Percentiles rank a stretch among this genome's conserved stretches.
Conservation (phyloP, 1,284 basidiomycete species). For the Tylopilus microsporus region DNA sequence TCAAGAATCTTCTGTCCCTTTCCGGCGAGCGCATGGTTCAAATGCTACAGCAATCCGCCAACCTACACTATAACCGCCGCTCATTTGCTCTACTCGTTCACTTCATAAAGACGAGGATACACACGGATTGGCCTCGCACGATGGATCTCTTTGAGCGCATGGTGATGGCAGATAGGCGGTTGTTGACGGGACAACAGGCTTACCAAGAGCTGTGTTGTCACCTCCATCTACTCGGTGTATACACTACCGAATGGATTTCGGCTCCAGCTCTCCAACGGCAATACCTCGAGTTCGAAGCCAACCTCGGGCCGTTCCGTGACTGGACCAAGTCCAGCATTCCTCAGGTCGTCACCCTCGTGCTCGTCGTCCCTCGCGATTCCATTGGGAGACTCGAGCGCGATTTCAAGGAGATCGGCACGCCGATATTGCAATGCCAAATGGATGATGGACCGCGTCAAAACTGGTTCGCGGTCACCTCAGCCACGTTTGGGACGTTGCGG, state of each 20-base stretch:
- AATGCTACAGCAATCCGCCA: background rate
- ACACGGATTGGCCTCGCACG: slow-evolving; percentile 31
- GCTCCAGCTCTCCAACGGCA: background rate
- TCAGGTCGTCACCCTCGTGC: slow-evolving; percentile 18
- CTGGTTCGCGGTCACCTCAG: slow-evolving; percentile 35
- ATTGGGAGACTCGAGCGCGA: slow-evolving; percentile 17
- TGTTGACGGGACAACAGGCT: slow-evolving; percentile 32
- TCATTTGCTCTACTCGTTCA: slow-evolving; percentile 43
- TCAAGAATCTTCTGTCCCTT: background rate
- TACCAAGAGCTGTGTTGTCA: slow-evolving; percentile 42
- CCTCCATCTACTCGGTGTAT: slow-evolving; percentile 33
- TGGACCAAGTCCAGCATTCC: slow-evolving; percentile 20
- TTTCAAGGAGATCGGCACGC: slow-evolving; percentile 28
- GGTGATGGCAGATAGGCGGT: slow-evolving; percentile 25
- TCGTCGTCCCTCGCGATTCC: slow-evolving; percentile 24
- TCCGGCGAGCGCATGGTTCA: background rate
- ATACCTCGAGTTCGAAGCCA: background rate
- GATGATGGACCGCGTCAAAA: slow-evolving; percentile 21
- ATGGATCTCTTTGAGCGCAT: slow-evolving; percentile 31
- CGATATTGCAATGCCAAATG: slow-evolving; percentile 37
- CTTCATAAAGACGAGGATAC: slow-evolving; percentile 32
- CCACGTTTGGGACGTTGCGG: slow-evolving; percentile 34
- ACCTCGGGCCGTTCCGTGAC: slow-evolving; percentile 10
- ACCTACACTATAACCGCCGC: slow-evolving; percentile 40
- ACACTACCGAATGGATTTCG: slow-evolving; percentile 12